Base-by-base conservation (phyloP, 2,329 filamentous ascomycete species). In the Alternaria brassicae region DNA sequence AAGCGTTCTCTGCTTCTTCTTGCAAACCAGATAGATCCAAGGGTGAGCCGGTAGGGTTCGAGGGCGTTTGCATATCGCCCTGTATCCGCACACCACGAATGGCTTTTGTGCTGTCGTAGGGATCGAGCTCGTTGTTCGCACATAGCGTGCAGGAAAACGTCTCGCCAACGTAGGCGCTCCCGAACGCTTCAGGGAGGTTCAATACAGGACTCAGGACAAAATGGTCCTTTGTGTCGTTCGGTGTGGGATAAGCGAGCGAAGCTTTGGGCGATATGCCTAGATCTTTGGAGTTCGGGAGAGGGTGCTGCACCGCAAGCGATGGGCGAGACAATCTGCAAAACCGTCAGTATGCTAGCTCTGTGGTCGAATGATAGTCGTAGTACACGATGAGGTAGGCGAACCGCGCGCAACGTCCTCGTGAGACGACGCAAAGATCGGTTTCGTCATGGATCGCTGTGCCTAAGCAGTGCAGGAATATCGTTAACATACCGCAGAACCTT, bases 11-110 rank as follows among this genome's bases (percentile, higher is more conserved):
- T 2, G 59, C 62, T 37, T 68, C 68, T 12, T 53, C 70, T 69
- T 89, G 87, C 4, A 79, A 77, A 1, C 79, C 76, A n/a, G 58
- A 45, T 5, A 86, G 78, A 17, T 85, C 80, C n/a, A 97, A 82
- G 2, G 85, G 79, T 2, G 93, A 71, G 3, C 80, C 80, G 2
- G 72, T 83, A 30, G 88, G 88, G 55, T 90, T 87, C 3, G 89
- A 88, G 0, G 95, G 94, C 0, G 93, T 96, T 81, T 98, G 96
- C 89, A 99, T 96, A 79, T 97, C 93, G 0, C 93, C 95, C 56
- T 91, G 87, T 70, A 98, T 92, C 54, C 88, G 86, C 52, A 97
- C 90, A 56, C 91, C 91, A 62, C 88, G 89, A 39, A 96, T 88
- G 44, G 80, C 80, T 60, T 80, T 77, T 7, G 74, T 79, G 3